These are phyloP conservation scores for Botrytis cinerea DNA, from an alignment of 2,329 filamentous ascomycete species.

Conservation along the genomic window DNA sequence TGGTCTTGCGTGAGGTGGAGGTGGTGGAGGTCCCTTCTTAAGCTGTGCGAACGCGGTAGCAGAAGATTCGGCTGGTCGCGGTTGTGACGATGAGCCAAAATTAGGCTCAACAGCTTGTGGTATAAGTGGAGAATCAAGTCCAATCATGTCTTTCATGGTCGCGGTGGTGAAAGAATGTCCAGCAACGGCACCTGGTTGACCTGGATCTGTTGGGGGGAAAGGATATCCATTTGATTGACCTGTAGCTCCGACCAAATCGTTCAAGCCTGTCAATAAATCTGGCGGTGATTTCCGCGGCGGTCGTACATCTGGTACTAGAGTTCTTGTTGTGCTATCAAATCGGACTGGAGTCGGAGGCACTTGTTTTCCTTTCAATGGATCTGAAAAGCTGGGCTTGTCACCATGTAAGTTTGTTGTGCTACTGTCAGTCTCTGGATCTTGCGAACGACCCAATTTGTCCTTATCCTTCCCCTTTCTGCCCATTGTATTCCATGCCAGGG, in stretches of 20 bases:
- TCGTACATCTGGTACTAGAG: conserved; percentile 34
- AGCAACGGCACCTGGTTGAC: conserved; percentile 36
- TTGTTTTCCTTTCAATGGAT: conserved; percentile 27
- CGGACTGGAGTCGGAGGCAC: conserved; percentile 34
- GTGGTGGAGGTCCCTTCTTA: conserved; percentile 39
- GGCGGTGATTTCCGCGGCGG: conserved; percentile 31
- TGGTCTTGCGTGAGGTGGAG: conserved; percentile 33
- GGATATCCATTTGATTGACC: conserved; percentile 39
- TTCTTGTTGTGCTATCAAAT: conserved; percentile 42
- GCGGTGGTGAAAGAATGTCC: conserved; percentile 36
- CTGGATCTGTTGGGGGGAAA: conserved; percentile 39
- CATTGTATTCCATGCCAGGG: conserved; percentile 55
- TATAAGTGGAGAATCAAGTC: conserved; percentile 31
- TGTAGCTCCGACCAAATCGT: conserved; percentile 30
- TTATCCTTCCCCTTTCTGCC: conserved; percentile 35
- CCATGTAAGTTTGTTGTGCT: conserved; percentile 36
- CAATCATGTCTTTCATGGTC: conserved; percentile 35
- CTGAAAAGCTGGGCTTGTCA: conserved; percentile 31
- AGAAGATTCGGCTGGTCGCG: not conserved
- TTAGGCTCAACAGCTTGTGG: conserved; percentile 29
- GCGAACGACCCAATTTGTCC: conserved; percentile 33
- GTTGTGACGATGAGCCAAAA: conserved; percentile 29
- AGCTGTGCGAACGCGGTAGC: conserved; percentile 8
- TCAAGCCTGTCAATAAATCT: conserved; percentile 36
- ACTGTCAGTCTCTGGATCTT: conserved; percentile 36